Evolutionary conservation across 1,284 basidiomycete genomes (phyloP).

Genomic region (Pseudozyma sp.): DNA sequence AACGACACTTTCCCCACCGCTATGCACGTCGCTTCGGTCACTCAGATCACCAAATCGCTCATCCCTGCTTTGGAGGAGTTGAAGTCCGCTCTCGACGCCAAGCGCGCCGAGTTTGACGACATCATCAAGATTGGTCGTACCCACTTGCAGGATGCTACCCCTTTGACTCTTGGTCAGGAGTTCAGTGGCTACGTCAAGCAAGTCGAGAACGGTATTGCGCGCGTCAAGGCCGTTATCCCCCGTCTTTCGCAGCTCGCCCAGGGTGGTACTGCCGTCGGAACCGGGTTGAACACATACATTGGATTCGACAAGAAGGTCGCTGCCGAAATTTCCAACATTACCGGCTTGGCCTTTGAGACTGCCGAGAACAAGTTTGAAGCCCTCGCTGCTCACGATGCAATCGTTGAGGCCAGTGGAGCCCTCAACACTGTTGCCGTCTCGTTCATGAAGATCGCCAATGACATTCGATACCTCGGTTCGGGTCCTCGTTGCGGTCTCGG

Average conservation of each 20-base stretch:
- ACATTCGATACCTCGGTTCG: conserved; percentile 96
- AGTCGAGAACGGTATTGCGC: conserved; percentile 87
- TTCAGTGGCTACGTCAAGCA: conserved; percentile 99
- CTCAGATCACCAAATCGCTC: conserved; percentile 83
- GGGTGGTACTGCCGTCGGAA: conserved; percentile 98
- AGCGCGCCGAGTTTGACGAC: conserved; percentile 74
- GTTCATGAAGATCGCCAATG: conserved; percentile 99
- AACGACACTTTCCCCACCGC: conserved; percentile 99
- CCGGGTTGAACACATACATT: conserved; percentile 92
- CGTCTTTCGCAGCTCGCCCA: conserved; percentile 92
- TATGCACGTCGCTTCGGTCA: conserved; percentile 97
- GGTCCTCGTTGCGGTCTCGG: conserved; percentile 97
- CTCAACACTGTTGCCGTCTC: conserved; percentile 94
- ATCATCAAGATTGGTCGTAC: conserved; percentile 99
- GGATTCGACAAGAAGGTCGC: conserved; percentile 97
- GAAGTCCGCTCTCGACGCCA: conserved; percentile 83
- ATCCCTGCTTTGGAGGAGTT: conserved; percentile 88
- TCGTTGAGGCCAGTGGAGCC: conserved; percentile 96
- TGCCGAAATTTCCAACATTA: conserved; percentile 89
- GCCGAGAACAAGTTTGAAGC: conserved; percentile 99
- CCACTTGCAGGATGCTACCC: conserved; percentile 96
- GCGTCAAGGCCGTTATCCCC: conserved; percentile 84
- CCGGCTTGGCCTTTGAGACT: conserved; percentile 90
- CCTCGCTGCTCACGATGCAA: conserved; percentile 93
- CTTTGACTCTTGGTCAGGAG: conserved; percentile 96